phyloP scores from a whole-genome alignment of 345 rosid species.

The Lagerstroemia speciosa region DNA sequence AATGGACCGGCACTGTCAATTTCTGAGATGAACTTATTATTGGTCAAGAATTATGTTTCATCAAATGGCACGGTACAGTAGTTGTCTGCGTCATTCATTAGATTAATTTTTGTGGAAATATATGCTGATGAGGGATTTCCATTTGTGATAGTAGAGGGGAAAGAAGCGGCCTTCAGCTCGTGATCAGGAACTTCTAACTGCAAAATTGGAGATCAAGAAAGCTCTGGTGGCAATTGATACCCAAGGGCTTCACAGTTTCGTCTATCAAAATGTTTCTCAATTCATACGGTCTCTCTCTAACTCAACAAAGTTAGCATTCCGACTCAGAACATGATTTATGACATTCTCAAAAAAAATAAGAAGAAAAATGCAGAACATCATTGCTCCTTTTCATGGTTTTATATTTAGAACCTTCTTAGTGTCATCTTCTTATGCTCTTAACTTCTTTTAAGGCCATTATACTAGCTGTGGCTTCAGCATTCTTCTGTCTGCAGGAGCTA shows the following conservation, averaged over 20 bases:
- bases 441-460: neutral
- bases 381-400: neutral
- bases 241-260: conserved; percentile 33
- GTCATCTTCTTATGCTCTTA: neutral
- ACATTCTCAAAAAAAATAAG: neutral
- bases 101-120: neutral
- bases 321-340: neutral
- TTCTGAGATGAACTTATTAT: conserved; percentile 49
- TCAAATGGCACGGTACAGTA: conserved; percentile 41
- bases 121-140: conserved; percentile 10
- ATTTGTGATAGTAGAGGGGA: conserved; percentile 38
- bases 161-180: conserved; percentile 36
- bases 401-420: neutral
- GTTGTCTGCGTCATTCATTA: neutral
- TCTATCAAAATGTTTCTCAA: conserved; percentile 59
- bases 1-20: conserved; percentile 26
- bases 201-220: conserved; percentile 43
- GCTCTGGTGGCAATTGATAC: conserved; percentile 30
- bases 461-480: neutral
- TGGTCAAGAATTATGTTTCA: conserved; percentile 35
- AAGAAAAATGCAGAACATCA: too few relatives aligned
- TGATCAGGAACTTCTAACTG: conserved; percentile 54
- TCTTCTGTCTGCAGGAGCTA: conserved; percentile 53
- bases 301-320: neutral
- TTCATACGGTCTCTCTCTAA: conserved; percentile 40